These are phyloP conservation scores for Actinomortierella ambigua DNA, from an alignment of 371 early-diverging fungal genomes.

Conservation along the genomic window DNA sequence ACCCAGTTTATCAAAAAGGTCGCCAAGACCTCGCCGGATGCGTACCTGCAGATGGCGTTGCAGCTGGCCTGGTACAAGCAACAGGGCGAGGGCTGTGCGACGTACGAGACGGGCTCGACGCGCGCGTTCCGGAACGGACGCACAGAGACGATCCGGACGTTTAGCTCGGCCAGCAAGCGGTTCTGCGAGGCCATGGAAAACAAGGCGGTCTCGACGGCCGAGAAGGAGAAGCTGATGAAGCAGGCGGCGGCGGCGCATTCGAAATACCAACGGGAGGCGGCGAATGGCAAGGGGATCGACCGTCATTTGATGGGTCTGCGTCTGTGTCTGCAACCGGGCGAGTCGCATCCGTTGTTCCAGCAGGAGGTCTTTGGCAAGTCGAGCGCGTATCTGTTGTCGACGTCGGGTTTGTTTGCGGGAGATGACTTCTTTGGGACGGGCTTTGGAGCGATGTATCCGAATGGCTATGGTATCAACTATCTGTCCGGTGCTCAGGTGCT, in stretches of 20 bases:
- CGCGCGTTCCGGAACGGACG: slow-evolving; percentile 82
- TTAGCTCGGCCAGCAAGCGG: slow-evolving; percentile 63
- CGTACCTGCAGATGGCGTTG: slow-evolving; percentile 86
- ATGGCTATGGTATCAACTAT: slow-evolving; percentile 94
- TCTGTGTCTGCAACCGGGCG: slow-evolving; percentile 50
- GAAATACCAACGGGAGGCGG: slow-evolving; percentile 66
- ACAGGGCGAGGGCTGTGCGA: slow-evolving; percentile 65
- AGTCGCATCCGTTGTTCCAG: slow-evolving; percentile 69
- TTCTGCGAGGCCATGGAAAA: slow-evolving; percentile 76
- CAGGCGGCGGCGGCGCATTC: slow-evolving; percentile 71
- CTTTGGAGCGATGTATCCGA: slow-evolving; percentile 73
- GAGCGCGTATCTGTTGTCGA: slow-evolving; percentile 72
- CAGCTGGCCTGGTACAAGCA: slow-evolving; percentile 84
- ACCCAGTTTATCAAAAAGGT: slow-evolving; percentile 69
- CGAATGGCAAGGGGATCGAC: slow-evolving; percentile 81
- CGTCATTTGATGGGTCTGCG: slow-evolving; percentile 85
- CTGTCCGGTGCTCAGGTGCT: slow-evolving; percentile 66
- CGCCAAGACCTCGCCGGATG: slow-evolving; percentile 81
- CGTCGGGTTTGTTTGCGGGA: slow-evolving; percentile 77
- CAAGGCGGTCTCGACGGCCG: slow-evolving; percentile 47
- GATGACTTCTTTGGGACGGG: slow-evolving; percentile 79
- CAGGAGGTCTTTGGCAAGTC: slow-evolving; percentile 75
- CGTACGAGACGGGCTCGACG: slow-evolving; percentile 87
- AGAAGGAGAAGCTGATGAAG: slow-evolving; percentile 63
- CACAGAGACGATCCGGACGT: slow-evolving; percentile 85